Conservation (phyloP, 1,284 basidiomycete genomes). For the Tilletia horrida region DNA sequence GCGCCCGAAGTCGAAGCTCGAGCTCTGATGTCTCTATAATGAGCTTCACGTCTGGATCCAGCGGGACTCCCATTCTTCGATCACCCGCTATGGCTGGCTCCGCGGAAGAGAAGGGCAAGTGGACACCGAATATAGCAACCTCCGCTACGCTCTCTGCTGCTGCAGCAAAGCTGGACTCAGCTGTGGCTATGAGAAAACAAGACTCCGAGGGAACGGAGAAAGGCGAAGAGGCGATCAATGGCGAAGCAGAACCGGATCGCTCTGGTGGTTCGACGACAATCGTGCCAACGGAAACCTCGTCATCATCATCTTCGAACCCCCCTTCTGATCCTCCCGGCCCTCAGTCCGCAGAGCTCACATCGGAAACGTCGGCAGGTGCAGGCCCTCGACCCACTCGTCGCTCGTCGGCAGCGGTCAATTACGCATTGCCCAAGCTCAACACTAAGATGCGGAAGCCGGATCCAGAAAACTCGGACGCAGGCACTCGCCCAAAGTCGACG, state of each 20-base stretch:
- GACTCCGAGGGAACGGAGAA: not conserved
- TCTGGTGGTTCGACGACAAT: slow-evolving; percentile 2
- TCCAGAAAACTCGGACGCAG: no score
- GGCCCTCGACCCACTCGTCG: not conserved
- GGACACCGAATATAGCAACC: no score
- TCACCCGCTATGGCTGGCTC: not conserved
- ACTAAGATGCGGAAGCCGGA: slow-evolving; percentile 55
- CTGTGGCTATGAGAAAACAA: not conserved
- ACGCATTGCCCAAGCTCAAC: slow-evolving; percentile 51
- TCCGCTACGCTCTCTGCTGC: no score
- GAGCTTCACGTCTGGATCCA: slow-evolving; percentile 5
- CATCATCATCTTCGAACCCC: not conserved
- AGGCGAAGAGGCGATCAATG: no score
- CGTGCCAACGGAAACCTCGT: not conserved
- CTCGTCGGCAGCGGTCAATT: slow-evolving; percentile 34
- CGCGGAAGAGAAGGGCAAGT: no score
- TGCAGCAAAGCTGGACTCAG: not conserved
- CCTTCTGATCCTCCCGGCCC: not conserved
- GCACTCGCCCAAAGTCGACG: no score
- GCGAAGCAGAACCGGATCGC: not conserved
- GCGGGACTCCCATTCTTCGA: not conserved
- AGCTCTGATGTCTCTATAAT: slow-evolving; percentile 11
- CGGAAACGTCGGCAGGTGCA: not conserved
- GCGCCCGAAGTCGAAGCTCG: slow-evolving; percentile 1
- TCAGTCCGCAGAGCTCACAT: not conserved